These are phyloP conservation scores for Hymenotorrendiella dingleyae DNA, from an alignment of 2,329 filamentous ascomycete species.

Conservation along the genomic window DNA sequence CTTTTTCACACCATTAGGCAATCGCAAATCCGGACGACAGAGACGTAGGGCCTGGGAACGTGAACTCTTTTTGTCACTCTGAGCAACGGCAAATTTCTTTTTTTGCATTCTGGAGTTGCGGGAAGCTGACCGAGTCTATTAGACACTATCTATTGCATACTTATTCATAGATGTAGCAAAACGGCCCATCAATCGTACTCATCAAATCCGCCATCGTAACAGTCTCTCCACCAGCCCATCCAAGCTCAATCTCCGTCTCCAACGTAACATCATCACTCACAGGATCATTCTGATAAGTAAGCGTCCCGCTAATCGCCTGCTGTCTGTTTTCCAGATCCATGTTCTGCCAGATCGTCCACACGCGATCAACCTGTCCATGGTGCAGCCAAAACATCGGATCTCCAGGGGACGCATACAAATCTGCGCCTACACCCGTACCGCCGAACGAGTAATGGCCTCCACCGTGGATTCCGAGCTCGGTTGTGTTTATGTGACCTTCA, in stretches of 20 bases:
- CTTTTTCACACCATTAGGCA: too few species aligned
- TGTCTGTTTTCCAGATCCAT: conserved; percentile 33
- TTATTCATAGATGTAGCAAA: conserved; percentile 40
- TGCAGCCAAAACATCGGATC: conserved; percentile 42
- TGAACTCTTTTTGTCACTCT: too few species aligned
- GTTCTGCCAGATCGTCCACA: conserved; percentile 43
- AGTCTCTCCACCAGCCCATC: conserved; percentile 1
- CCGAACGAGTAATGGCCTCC: conserved; percentile 36
- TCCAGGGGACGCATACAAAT: conserved; percentile 38
- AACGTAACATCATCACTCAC: conserved; percentile 36
- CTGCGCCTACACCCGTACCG: conserved; percentile 40
- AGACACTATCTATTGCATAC: too few species aligned
- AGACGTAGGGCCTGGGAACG: too few species aligned
- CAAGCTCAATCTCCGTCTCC: conserved; percentile 32
- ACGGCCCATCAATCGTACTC: conserved; percentile 33
- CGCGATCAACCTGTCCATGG: conserved; percentile 40
- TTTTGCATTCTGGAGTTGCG: too few species aligned
- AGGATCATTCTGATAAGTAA: conserved; percentile 36
- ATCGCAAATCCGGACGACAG: too few species aligned
- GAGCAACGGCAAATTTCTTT: too few species aligned
- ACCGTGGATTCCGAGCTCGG: too few species aligned
- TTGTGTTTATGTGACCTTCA: too few species aligned
- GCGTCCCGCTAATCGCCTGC: conserved; percentile 31
- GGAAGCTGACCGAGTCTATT: too few species aligned
- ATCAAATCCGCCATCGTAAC: conserved; percentile 32